Percentiles rank a stretch among this genome's conserved stretches.
phyloP scores from a whole-genome alignment of 305 asterid species.

The Fraxinus latifolia region DNA sequence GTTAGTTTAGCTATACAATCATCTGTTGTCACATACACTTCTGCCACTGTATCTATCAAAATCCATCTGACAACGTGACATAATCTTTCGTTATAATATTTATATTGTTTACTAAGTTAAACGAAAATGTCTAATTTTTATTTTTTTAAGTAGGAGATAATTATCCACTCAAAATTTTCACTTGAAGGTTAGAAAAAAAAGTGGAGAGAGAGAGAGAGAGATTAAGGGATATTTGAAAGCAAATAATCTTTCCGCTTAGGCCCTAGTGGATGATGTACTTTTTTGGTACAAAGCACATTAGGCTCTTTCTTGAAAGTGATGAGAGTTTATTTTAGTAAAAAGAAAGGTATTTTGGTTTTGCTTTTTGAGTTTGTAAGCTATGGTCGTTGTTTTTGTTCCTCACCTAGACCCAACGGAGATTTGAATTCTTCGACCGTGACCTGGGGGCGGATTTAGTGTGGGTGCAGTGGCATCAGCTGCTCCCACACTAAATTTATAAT shows the following conservation, averaged over 20 bases:
- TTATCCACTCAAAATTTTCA: slow-evolving; percentile 18
- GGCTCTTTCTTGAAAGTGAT: background rate
- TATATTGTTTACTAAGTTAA: background rate
- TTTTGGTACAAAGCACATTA: background rate
- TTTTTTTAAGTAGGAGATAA: background rate
- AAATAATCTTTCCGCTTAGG: background rate
- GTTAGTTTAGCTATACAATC: too few relatives aligned
- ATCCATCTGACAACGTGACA: too few relatives aligned
- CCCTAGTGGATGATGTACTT: background rate
- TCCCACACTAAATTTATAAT: too few relatives aligned
- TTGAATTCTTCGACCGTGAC: background rate
- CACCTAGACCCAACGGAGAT: background rate
- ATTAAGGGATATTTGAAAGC: background rate
- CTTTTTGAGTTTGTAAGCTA: slow-evolving; percentile 11
- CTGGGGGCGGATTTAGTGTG: too few relatives aligned
- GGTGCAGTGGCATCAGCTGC: too few relatives aligned
- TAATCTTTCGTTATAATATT: background rate
- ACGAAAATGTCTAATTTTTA: background rate
- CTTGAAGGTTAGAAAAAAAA: background rate
- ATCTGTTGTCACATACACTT: too few relatives aligned
- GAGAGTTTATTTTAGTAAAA: background rate
- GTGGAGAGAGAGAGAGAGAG: background rate
- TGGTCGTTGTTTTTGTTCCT: background rate
- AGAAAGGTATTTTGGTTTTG: slow-evolving; percentile 29
- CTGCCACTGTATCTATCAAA: too few relatives aligned